Evolutionary conservation across 768 basidiomycete species (phyloP).

Genomic region (Tulasnella sp.): DNA sequence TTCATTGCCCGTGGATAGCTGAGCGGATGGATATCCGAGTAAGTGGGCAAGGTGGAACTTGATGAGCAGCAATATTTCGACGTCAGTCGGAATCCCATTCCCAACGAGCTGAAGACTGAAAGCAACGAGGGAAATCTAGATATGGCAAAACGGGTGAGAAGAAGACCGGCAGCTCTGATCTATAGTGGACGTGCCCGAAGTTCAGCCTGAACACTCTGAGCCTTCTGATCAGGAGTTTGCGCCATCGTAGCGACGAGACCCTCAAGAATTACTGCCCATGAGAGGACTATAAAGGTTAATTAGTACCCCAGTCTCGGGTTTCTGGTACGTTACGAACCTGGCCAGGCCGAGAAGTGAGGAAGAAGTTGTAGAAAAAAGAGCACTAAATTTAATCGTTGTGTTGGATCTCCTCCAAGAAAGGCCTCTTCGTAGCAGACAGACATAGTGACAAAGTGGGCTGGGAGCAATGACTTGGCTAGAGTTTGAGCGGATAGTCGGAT

Average conservation of each 20-base stretch:
- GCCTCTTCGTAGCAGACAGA: slow-evolving; percentile 57
- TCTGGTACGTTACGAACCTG: slow-evolving; percentile 33
- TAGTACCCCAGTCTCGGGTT: not conserved
- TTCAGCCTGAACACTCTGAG: not conserved
- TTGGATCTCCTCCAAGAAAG: slow-evolving; percentile 41
- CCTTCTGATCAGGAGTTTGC: not conserved
- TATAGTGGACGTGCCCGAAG: not conserved
- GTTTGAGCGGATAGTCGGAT: slow-evolving; percentile 47
- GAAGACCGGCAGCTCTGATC: not conserved
- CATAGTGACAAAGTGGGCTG: slow-evolving; percentile 54
- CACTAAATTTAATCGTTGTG: slow-evolving; percentile 46
- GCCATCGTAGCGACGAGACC: not conserved
- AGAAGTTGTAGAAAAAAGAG: slow-evolving; percentile 56
- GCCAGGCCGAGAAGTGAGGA: slow-evolving; percentile 58
- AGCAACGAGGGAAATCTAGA: slow-evolving; percentile 45
- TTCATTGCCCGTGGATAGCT: slow-evolving; percentile 33
- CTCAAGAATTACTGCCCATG: slow-evolving; percentile 35
- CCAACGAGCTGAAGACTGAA: slow-evolving; percentile 56
- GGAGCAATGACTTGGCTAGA: slow-evolving; percentile 47
- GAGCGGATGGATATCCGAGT: slow-evolving; percentile 45
- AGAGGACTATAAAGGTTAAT: slow-evolving; percentile 38
- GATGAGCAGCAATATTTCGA: slow-evolving; percentile 43
- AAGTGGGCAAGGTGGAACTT: slow-evolving; percentile 38
- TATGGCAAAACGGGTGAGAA: not conserved
- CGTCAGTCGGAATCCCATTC: slow-evolving; percentile 46